Base-by-base conservation (phyloP, 208 protist genomes). In the Angomonas ambiguus region DNA sequence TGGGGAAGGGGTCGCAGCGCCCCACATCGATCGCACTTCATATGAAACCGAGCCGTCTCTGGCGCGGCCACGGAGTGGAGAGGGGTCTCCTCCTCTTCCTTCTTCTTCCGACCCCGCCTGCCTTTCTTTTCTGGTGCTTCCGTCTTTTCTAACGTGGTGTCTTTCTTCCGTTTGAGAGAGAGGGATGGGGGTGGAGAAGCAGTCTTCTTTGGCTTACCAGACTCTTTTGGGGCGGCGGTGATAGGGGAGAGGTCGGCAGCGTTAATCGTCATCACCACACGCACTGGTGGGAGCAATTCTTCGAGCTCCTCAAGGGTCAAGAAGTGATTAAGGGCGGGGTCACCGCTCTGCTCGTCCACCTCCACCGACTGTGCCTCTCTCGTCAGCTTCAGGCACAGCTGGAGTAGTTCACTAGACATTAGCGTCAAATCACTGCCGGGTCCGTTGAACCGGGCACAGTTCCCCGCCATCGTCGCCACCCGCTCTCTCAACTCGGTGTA, bases 371-470 rank as follows among this genome's bases (percentile, higher is more conserved):
- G 69, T 18, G 77, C 80, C 65, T 92, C 82, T 22, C 86, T 76
- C 41, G 83, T 56, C 20, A 71, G 62, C 31, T 71, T 69, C 28
- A 76, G 48, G 3, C 80, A 77, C 35, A 61, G 20, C n/a, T 62
- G 71, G 18, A 86, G 70, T 33, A 92, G 41, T 59, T 71, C 33
- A 2, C 68, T 55, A 20, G 80, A 82, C 49, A 70, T 64, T 18
- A 32, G 38, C 25, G 70, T 72, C 45, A 89, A 57, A 16, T 65
- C 59, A 51, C 71, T 78, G 13, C 75, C 77, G 3, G 60, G 65
- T 0, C 83, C 82, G 73, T 92, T 92, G 76, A 79, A 89, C 5
- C 20, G 18, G 31, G 74, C 72, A 53, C 74, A 87, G 74, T 92
- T 92, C 1, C 55, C 24, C 34, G 76, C 77, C 59, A 92, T 53